These are phyloP conservation scores for Xylariales sp. DNA, from an alignment of 2,329 filamentous ascomycete species.

Conservation along the genomic window DNA sequence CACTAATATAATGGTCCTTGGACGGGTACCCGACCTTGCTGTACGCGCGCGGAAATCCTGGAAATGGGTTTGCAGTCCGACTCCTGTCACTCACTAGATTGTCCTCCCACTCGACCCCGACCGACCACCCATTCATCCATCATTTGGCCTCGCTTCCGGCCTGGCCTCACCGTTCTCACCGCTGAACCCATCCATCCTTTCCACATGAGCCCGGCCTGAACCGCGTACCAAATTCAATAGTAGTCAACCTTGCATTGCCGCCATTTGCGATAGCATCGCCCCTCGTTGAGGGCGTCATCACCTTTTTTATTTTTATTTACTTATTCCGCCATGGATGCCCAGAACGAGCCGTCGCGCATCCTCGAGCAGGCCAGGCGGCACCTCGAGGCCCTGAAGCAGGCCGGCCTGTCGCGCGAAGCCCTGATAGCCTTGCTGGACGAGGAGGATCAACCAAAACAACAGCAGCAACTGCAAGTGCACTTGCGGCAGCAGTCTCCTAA, in stretches of 20 bases:
- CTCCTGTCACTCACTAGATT: constrained; percentile 1
- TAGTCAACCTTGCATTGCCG: not conserved
- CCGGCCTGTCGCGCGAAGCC: constrained; percentile 25
- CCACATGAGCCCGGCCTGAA: constrained; percentile 3
- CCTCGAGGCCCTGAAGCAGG: constrained; percentile 27
- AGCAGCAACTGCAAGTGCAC: constrained; percentile 7
- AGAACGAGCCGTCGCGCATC: constrained; percentile 22
- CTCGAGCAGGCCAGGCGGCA: constrained; percentile 25
- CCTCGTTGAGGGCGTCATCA: constrained; percentile 3
- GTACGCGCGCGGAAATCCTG: constrained; percentile 4
- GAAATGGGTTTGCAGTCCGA: constrained; percentile 7
- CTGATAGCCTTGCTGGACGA: constrained; percentile 23
- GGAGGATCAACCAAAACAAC: constrained; percentile 10
- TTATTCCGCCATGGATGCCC: constrained; percentile 3
- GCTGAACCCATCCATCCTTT: constrained; percentile 2
- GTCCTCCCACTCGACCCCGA: no score
- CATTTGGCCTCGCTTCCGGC: not conserved
- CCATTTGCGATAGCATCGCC: constrained; percentile 1
- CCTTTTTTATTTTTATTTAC: no score
- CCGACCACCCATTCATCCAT: constrained; percentile 1
- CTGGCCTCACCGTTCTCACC: constrained; percentile 5
- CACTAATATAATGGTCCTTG: constrained; percentile 4
- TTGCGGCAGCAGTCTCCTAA: constrained; percentile 7
- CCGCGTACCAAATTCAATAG: not conserved
- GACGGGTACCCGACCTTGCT: constrained; percentile 3